phyloP scores from a whole-genome alignment of 176 grass and related monocot genomes.

The Rhynchospora tenuis region DNA sequence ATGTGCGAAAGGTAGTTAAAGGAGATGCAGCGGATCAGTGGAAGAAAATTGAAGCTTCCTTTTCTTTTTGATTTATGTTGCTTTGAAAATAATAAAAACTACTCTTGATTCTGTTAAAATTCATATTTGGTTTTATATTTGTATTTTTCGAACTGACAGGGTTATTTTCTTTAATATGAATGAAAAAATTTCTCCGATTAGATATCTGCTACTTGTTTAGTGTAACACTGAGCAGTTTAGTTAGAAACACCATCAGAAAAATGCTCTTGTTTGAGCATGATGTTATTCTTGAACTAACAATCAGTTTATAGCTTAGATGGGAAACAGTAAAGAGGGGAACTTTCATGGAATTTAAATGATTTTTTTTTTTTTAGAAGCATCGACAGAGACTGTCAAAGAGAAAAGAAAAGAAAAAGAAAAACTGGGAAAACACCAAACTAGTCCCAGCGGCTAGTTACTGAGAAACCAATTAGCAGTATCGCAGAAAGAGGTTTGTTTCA shows the following conservation, averaged over 20 bases:
- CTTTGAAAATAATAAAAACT: neutral
- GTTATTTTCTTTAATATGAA: neutral
- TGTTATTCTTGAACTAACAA: neutral
- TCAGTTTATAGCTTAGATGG: neutral
- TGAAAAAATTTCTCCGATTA: neutral
- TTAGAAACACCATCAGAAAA: neutral
- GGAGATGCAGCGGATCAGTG: constrained; percentile 52
- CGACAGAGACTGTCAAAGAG: no score
- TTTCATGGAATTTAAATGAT: no score
- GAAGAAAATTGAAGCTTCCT: constrained; percentile 59
- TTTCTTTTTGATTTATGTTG: constrained; percentile 16
- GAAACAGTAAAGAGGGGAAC: no score
- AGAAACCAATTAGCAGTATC: no score
- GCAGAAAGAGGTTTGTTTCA: no score
- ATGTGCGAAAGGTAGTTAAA: constrained; percentile 46
- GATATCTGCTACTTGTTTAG: neutral
- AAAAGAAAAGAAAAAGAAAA: no score
- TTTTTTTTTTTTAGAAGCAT: no score
- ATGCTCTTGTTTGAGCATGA: neutral
- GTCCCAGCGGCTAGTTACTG: no score
- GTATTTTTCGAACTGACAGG: neutral
- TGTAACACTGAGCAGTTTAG: neutral
- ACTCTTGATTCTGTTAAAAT: neutral
- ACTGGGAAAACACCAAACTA: no score
- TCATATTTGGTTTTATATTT: neutral